Conservation (phyloP, 176 grass and related monocot species). For the Tillandsia leiboldiana region DNA sequence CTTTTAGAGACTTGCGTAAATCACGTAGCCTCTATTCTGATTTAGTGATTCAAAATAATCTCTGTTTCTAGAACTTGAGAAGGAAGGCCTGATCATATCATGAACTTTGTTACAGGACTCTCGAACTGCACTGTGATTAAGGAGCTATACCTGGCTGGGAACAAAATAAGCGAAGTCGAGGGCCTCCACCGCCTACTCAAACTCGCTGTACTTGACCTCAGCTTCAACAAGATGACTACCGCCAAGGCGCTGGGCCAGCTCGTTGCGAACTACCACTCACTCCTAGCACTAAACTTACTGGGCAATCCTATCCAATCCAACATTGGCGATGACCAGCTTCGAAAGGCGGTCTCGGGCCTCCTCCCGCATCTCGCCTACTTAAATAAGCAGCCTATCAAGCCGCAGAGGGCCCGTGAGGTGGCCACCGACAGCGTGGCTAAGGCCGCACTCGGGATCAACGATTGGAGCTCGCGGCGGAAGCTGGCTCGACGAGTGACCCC, state of each 20-base stretch:
- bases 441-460: constrained; percentile 59
- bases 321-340: constrained; percentile 68
- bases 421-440: constrained; percentile 59
- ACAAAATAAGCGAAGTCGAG: constrained; percentile 88
- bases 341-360: constrained; percentile 46
- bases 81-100: not conserved
- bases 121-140: constrained; percentile 66
- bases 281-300: constrained; percentile 57
- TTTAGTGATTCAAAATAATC: too few relatives aligned
- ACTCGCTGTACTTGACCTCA: constrained; percentile 64
- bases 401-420: constrained; percentile 51
- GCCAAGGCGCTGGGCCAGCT: constrained; percentile 73
- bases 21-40: too few relatives aligned
- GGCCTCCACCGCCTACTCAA: constrained; percentile 84
- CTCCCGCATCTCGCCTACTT: constrained; percentile 67
- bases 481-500: constrained; percentile 19
- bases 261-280: constrained; percentile 84
- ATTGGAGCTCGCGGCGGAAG: constrained; percentile 37
- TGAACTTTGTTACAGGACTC: constrained; percentile 31
- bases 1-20: too few relatives aligned
- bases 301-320: constrained; percentile 76
- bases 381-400: constrained; percentile 63
- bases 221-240: constrained; percentile 79
- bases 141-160: constrained; percentile 87
- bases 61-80: not conserved